These are phyloP conservation scores for Myriosclerotinia duriaeana DNA, from an alignment of 2,329 filamentous ascomycete species.

Conservation along the genomic window DNA sequence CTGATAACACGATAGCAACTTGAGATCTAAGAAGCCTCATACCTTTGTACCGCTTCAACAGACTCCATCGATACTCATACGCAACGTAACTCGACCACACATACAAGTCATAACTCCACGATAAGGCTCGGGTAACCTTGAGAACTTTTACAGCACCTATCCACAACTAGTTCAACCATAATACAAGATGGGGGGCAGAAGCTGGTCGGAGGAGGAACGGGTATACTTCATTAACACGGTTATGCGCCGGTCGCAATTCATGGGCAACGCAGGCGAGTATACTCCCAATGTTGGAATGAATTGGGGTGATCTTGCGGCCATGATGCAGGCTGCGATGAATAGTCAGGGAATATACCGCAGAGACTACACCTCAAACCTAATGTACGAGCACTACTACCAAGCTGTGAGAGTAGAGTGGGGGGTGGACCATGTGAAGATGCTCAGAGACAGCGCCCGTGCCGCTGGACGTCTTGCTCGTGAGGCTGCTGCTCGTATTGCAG, in stretches of 20 bases:
- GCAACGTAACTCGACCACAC: background rate
- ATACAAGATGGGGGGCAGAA: slow-evolving; percentile 23
- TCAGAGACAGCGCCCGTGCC: background rate
- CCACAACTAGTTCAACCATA: too few species aligned
- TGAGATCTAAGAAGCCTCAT: background rate
- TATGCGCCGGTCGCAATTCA: slow-evolving; percentile 14
- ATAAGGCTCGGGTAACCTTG: background rate
- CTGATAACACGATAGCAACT: background rate
- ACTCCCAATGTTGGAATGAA: background rate
- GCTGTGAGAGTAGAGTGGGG: slow-evolving; percentile 19
- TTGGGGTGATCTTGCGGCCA: slow-evolving; percentile 17
- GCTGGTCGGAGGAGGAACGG: slow-evolving; percentile 20
- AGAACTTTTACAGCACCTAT: background rate
- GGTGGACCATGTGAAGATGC: background rate
- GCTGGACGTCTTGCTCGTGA: background rate
- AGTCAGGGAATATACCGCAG: background rate
- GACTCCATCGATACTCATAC: background rate
- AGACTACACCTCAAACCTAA: slow-evolving; percentile 14
- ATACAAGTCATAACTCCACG: background rate
- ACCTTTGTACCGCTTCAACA: background rate
- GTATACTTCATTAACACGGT: slow-evolving; percentile 23
- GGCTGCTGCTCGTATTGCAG: background rate
- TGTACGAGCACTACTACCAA: slow-evolving; percentile 29
- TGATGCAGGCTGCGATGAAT: slow-evolving; percentile 25
- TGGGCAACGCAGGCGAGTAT: slow-evolving; percentile 9